Percentiles rank a stretch among this genome's conserved stretches.
phyloP scores from a whole-genome alignment of 2,329 filamentous ascomycete genomes.

The Diplodia intermedia region DNA sequence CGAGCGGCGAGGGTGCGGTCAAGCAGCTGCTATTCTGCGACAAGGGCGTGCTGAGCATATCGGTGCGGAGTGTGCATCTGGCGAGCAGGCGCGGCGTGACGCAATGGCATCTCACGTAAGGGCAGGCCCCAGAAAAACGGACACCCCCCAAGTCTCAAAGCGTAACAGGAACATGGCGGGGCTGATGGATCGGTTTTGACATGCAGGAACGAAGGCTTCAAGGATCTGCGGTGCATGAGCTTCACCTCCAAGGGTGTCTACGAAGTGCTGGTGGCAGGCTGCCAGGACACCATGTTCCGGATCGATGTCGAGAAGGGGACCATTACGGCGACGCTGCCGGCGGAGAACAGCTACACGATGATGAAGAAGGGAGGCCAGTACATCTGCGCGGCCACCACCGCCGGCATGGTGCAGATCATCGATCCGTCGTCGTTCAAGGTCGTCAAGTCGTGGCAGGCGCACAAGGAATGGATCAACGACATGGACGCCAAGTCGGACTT shows the following conservation, averaged over 20 bases:
- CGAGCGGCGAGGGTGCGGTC: conserved; percentile 74
- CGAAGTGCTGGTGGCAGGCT: conserved; percentile 85
- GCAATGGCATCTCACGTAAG: conserved; percentile 85
- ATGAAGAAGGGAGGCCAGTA: conserved; percentile 88
- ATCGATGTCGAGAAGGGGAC: conserved; percentile 67
- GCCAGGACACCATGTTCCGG: conserved; percentile 84
- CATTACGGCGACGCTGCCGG: conserved; percentile 61
- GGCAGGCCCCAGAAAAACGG: not conserved
- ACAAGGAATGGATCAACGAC: conserved; percentile 87
- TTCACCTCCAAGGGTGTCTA: conserved; percentile 86
- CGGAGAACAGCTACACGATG: conserved; percentile 80
- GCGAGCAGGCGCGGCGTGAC: conserved; percentile 80
- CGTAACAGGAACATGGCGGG: not conserved
- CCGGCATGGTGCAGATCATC: conserved; percentile 82
- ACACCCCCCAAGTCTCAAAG: conserved; percentile 22
- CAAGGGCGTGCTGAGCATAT: conserved; percentile 85
- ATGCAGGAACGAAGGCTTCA: conserved; percentile 75
- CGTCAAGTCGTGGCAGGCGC: conserved; percentile 87
- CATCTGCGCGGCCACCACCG: conserved; percentile 88
- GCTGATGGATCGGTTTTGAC: conserved; percentile 29
- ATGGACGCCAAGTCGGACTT: conserved; percentile 98
- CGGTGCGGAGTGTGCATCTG: conserved; percentile 85
- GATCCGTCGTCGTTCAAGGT: conserved; percentile 79
- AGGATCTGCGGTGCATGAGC: conserved; percentile 90
- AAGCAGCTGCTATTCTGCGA: conserved; percentile 92